Base-by-base conservation (phyloP, 306 rosid species). In the Dalbergia cochinchinensis region DNA sequence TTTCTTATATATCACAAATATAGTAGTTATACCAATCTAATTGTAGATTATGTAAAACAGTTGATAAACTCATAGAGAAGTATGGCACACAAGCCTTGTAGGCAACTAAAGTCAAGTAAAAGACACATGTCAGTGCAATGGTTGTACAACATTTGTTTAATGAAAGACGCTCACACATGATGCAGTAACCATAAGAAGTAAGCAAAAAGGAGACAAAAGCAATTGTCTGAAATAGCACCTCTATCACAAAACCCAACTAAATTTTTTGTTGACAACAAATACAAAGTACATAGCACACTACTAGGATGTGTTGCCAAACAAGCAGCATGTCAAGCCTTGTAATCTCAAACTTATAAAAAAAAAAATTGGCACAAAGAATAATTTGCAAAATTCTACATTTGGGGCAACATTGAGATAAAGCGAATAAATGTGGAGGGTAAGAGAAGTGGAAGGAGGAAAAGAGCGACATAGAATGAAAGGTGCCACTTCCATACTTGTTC, bases 161-260 rank as follows among this genome's bases (percentile, higher is more conserved):
- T 71, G 98, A 91, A 77, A 96, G 98, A 42, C 79, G 94, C 89
- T 96, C 99, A 22, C 90, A 93, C 92, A 85, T 91, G 86, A 96
- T 93, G 89, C 98, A 96, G 86, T 96, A 96, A 69, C 99, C 99
- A 82, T 93, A 94, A 80, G 99, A 85, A 73, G 91, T 93, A 77
- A 96, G 99, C 83, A 96, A 65, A 87, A 96, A 93, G 35, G 93
- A 91, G 82, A 93, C 93, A 66, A 93, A 91, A 58, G 96, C 91
- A 79, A 92, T 91, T 63, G 98, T 96, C 86, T 96, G 97, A 78
- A 96, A 93, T 50, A 96, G 92, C 87, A 96, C 97, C 80, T 97
- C 99, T 15, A 94, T 96, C 77, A 96, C 88, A 63, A 80, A 65
- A 58, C 72, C 60, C 72, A 48, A 31, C 37, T 33, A 55, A 63